These are phyloP conservation scores for Pleurostoma richardsiae DNA, from an alignment of 2,329 filamentous ascomycete species.

Conservation along the genomic window DNA sequence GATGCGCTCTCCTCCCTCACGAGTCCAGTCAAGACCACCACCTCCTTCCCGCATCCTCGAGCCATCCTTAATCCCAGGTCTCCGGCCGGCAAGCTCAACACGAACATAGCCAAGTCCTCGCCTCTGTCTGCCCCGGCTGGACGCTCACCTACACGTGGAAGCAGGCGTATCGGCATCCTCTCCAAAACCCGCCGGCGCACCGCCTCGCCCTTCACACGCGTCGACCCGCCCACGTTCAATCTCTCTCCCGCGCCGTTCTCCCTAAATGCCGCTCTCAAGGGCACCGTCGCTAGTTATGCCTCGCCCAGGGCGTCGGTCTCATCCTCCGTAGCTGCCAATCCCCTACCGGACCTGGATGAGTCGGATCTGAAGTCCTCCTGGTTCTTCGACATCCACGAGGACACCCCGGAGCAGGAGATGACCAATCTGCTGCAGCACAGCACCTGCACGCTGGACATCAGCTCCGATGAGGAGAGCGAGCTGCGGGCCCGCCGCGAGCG, in stretches of 20 bases:
- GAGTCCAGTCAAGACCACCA: conserved; percentile 16
- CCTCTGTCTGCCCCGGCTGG: conserved; percentile 67
- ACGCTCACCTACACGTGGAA: conserved; percentile 67
- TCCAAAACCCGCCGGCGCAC: conserved; percentile 58
- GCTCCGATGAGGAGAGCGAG: conserved; percentile 74
- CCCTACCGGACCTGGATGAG: conserved; percentile 30
- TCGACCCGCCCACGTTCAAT: conserved; percentile 64
- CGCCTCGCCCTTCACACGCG: conserved; percentile 58
- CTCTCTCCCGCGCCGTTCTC: conserved; percentile 64
- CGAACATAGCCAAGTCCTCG: conserved; percentile 38
- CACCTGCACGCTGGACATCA: conserved; percentile 81
- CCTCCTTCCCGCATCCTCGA: conserved; percentile 30
- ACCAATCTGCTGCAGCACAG: conserved; percentile 91
- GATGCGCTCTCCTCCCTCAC: conserved; percentile 23
- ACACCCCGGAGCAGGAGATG: conserved; percentile 84
- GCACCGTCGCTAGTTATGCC: conserved; percentile 62
- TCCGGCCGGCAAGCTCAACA: conserved; percentile 40
- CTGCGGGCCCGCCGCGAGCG: conserved; percentile 45
- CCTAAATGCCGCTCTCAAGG: conserved; percentile 76
- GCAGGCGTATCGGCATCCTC: conserved; percentile 64
- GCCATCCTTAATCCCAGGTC: conserved; percentile 48
- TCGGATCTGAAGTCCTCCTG: conserved; percentile 59
- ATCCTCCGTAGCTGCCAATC: conserved; percentile 16
- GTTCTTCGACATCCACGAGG: conserved; percentile 94
- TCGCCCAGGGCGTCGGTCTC: conserved; percentile 30